Percentiles rank a stretch among this genome's conserved stretches.
These are phyloP conservation scores for Claviceps paspali DNA, from an alignment of 2,329 filamentous ascomycete species.

Conservation along the genomic window DNA sequence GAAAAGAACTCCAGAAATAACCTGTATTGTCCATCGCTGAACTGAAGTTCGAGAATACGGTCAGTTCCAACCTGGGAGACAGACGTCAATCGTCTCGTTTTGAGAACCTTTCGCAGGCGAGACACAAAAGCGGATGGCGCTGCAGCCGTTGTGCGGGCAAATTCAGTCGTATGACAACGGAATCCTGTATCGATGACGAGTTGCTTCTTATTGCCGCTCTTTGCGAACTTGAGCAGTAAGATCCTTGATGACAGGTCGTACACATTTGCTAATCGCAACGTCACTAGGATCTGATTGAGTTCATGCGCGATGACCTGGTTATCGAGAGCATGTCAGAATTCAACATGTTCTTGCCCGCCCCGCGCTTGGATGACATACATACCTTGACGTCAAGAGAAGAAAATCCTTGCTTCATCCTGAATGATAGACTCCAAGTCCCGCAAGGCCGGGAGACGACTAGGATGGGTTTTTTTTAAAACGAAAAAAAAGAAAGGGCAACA, in stretches of 20 bases:
- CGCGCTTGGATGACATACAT: slow-evolving; percentile 3
- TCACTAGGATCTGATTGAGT: slow-evolving; percentile 60
- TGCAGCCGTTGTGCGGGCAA: slow-evolving; percentile 71
- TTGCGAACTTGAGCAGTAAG: slow-evolving; percentile 87
- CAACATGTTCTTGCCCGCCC: slow-evolving; percentile 4
- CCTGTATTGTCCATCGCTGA: slow-evolving; percentile 79
- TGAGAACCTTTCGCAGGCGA: slow-evolving; percentile 72
- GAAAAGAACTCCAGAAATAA: slow-evolving; percentile 94
- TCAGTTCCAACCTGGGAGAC: slow-evolving; percentile 84
- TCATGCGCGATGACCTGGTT: slow-evolving; percentile 81
- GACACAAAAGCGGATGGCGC: slow-evolving; percentile 76
- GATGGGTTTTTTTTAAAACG: too few relatives aligned
- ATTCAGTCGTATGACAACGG: slow-evolving; percentile 84
- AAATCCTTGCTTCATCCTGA: slow-evolving; percentile 60
- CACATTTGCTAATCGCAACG: slow-evolving; percentile 76
- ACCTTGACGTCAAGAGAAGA: slow-evolving; percentile 68
- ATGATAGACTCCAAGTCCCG: neutral
- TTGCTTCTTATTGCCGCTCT: slow-evolving; percentile 77
- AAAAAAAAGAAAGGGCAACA: too few relatives aligned
- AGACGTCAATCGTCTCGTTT: slow-evolving; percentile 68
- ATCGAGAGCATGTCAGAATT: slow-evolving; percentile 3
- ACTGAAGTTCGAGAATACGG: slow-evolving; percentile 79
- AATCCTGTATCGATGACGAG: slow-evolving; percentile 90
- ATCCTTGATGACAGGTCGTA: slow-evolving; percentile 95
- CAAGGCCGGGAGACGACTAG: neutral